Base-by-base conservation (phyloP, 305 asterid genomes). In the Fraxinus angustifolia region DNA sequence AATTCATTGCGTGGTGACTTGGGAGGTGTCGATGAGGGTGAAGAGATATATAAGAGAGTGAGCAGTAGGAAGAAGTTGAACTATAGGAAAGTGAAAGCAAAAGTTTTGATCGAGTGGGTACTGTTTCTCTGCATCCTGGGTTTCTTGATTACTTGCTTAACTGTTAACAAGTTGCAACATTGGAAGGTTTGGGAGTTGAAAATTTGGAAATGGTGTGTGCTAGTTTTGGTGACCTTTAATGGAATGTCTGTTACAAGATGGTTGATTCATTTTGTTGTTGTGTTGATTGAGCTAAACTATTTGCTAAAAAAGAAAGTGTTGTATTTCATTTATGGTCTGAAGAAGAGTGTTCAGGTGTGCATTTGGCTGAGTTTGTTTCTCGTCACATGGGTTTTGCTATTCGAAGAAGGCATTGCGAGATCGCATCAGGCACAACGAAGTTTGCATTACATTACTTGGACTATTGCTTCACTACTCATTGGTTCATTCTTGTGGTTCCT, bases 201-300 rank as follows among this genome's bases (percentile, higher is more conserved):
- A 38, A 14, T 90, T 50, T 92, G 97, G 97, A 92, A 85, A 78
- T 92, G 93, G 95, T 85, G 85, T 77, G 84, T 89, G 8, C 88
- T 90, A 1, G 82, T 89, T 68, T 83, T 91, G 86, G 95, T 86
- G 31, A 86, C 90, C 2, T 87, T 89, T 38, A 88, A 93, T 84
- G 97, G 97, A 78, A 72, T 84, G 86, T 19, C 90, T 84, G 86
- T 91, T 26, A 88, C 90, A 1, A 79, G 80, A 75, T 90, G 94
- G 94, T 75, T 88, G 36, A 86, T 87, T 70, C 82, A 83, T 79
- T 73, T 90, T 30, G 71, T 91, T 28, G 92, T 88, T 17, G 79
- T 92, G 76, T 77, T 84, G 80, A 90, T 92, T 56, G 94, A 90
- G 86, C 87, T 85, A 31, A 91, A 88, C 83, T 91, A 78, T 72